These are phyloP conservation scores for Staphylotrichum longicolle DNA, from an alignment of 495 filamentous ascomycete genomes.

Conservation along the genomic window DNA sequence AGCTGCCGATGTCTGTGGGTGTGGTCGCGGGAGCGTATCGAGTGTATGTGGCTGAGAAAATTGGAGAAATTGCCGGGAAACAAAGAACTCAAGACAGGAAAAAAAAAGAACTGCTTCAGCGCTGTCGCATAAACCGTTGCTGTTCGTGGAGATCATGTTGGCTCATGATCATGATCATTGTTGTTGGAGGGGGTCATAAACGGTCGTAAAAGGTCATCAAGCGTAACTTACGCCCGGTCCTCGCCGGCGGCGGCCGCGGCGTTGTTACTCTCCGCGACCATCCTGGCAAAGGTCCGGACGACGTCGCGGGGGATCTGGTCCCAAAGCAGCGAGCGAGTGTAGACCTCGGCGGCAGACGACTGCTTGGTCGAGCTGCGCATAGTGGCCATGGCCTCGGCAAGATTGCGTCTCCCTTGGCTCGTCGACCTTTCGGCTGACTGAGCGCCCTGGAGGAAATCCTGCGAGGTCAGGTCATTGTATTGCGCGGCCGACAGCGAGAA, in stretches of 20 bases:
- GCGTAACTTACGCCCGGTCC: constrained; percentile 37
- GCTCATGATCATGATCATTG: constrained; percentile 21
- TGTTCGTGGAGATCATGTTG: constrained; percentile 19
- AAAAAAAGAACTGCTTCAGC: constrained; percentile 18
- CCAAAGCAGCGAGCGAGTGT: constrained; percentile 91
- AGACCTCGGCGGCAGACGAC: constrained; percentile 72
- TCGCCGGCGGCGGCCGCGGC: constrained; percentile 34
- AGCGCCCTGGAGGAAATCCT: constrained; percentile 58
- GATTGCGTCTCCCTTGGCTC: constrained; percentile 62
- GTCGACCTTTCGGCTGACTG: constrained; percentile 44
- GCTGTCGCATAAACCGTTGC: constrained; percentile 19
- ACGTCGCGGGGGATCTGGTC: constrained; percentile 89
- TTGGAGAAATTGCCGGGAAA: constrained; percentile 21
- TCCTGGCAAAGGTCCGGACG: constrained; percentile 85
- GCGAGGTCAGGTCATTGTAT: constrained; percentile 80
- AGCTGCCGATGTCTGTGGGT: constrained; percentile 35
- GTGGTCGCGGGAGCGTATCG: constrained; percentile 37
- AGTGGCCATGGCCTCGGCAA: constrained; percentile 78
- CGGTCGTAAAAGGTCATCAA: constrained; percentile 25
- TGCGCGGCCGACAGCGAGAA: constrained; percentile 83
- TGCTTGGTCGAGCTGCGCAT: constrained; percentile 68
- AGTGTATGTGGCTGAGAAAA: constrained; percentile 30
- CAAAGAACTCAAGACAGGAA: constrained; percentile 35
- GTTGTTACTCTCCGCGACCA: constrained; percentile 64
- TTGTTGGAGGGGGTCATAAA: constrained; percentile 21